Evolutionary conservation across 164 flowering plant species (phyloP).

Genomic region (Annona cherimola): DNA sequence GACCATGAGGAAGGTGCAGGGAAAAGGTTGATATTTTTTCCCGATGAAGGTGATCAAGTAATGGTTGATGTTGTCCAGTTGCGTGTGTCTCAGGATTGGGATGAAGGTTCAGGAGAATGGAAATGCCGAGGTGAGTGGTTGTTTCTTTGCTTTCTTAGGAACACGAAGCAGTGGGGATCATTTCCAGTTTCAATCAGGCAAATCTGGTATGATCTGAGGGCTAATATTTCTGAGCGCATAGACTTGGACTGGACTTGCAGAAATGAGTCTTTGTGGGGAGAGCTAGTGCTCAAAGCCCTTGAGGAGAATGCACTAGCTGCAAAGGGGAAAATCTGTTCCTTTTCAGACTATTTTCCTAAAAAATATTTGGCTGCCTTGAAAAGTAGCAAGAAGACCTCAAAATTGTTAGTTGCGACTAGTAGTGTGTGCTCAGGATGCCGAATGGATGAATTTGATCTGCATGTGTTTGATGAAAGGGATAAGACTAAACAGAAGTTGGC

Average conservation of each 20-base stretch:
- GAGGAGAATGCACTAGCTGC: constrained; percentile 1
- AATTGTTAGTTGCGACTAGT: background rate
- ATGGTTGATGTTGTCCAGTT: constrained; percentile 24
- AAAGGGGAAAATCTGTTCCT: background rate
- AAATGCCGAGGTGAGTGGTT: constrained; percentile 47
- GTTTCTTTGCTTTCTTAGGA: constrained; percentile 46
- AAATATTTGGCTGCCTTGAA: background rate
- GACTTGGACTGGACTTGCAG: constrained; percentile 47
- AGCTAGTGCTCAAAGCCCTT: constrained; percentile 26
- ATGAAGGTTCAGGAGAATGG: constrained; percentile 42
- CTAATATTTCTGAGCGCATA: constrained; percentile 19
- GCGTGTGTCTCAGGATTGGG: constrained; percentile 59
- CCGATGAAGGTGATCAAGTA: constrained; percentile 79
- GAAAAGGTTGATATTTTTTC: constrained; percentile 61
- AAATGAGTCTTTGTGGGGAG: constrained; percentile 29
- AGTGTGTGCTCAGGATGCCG: background rate
- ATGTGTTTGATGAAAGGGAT: background rate
- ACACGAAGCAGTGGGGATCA: constrained; percentile 20
- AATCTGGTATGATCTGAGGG: constrained; percentile 53
- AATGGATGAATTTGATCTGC: background rate
- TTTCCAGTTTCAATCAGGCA: constrained; percentile 44
- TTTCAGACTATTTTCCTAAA: background rate
- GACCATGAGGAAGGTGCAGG: constrained; percentile 46
- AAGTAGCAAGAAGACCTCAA: background rate
- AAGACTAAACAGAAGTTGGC: constrained; percentile 46